A percentile compares a stretch with the other conserved stretches of the same genome.
phyloP scores from a whole-genome alignment of 2,329 filamentous ascomycete genomes.

The Lachnellula cervina region DNA sequence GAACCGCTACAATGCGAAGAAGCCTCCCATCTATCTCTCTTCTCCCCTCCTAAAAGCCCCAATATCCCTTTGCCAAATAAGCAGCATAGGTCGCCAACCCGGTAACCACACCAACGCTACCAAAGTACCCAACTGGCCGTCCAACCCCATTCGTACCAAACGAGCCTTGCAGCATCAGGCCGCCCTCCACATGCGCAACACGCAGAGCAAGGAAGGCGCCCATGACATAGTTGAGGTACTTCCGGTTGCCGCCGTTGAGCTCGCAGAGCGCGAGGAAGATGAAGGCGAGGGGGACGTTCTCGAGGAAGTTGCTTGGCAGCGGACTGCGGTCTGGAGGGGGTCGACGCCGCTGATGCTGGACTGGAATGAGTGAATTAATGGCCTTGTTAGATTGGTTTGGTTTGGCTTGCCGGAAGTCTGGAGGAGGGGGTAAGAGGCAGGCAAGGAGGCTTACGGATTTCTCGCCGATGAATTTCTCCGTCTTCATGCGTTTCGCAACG shows the following conservation, averaged over 20 bases:
- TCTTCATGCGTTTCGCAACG: constrained; percentile 8
- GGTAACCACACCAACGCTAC: constrained; percentile 9
- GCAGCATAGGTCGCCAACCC: constrained; percentile 11
- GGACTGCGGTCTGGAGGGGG: constrained; percentile 3
- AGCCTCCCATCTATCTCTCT: not conserved
- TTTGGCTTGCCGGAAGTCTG: not conserved
- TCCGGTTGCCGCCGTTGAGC: constrained; percentile 13
- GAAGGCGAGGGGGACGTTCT: constrained; percentile 44
- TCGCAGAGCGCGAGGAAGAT: constrained; percentile 47
- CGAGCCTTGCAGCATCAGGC: constrained; percentile 9
- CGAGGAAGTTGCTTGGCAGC: constrained; percentile 17
- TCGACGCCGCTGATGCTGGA: not conserved
- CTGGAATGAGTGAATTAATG: not conserved
- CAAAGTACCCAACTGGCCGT: constrained; percentile 15
- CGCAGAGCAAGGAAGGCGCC: constrained; percentile 10
- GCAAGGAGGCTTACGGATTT: not conserved
- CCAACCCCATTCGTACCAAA: constrained; percentile 14
- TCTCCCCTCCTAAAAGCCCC: constrained; percentile 9
- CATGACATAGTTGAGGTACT: constrained; percentile 12
- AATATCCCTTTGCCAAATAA: constrained; percentile 14
- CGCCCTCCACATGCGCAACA: constrained; percentile 11
- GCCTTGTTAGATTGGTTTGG: not conserved
- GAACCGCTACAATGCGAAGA: not conserved
- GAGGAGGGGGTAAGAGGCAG: not conserved
- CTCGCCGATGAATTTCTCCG: constrained; percentile 12